Percentiles rank a stretch among this genome's conserved stretches.
phyloP scores from a whole-genome alignment of 148 eudicot genomes.

The Amaranthus cruentus region DNA sequence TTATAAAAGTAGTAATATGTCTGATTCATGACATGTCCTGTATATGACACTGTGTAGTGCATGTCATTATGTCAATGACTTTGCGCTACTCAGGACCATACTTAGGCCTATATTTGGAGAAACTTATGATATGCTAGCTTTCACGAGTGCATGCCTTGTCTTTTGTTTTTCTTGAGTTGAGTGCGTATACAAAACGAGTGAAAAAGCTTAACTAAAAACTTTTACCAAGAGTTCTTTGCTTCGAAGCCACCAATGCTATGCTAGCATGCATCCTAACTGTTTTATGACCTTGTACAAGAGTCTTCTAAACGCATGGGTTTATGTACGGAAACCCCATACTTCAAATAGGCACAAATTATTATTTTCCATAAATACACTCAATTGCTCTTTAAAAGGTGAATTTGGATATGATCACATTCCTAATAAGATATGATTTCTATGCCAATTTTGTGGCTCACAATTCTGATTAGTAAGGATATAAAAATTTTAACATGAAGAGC shows the following conservation, averaged over 20 bases:
- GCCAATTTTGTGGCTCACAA: too few relatives aligned
- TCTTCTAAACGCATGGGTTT: constrained; percentile 14
- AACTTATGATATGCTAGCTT: constrained; percentile 17
- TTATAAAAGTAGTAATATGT: constrained; percentile 5
- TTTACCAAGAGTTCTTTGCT: constrained; percentile 34
- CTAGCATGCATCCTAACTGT: constrained; percentile 13
- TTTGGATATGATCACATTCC: neutral
- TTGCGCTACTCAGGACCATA: constrained; percentile 7
- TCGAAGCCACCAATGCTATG: constrained; percentile 33
- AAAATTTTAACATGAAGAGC: too few relatives aligned
- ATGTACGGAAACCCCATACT: constrained; percentile 5
- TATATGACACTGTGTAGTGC: neutral
- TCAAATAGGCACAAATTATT: neutral
- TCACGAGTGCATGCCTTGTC: constrained; percentile 3
- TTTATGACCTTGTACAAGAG: constrained; percentile 3
- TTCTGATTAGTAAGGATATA: too few relatives aligned
- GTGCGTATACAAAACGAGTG: neutral
- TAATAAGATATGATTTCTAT: too few relatives aligned
- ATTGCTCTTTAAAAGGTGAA: constrained; percentile 2
- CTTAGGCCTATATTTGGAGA: constrained; percentile 4
- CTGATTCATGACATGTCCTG: constrained; percentile 12
- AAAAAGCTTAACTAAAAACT: neutral
- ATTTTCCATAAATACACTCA: constrained; percentile 7
- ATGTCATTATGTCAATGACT: constrained; percentile 7
- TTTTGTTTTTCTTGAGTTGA: constrained; percentile 2